Percentiles rank a stretch among this genome's conserved stretches.
Evolutionary conservation across 495 filamentous ascomycete genomes (phyloP).

Genomic region (Trichoderma reesei): DNA sequence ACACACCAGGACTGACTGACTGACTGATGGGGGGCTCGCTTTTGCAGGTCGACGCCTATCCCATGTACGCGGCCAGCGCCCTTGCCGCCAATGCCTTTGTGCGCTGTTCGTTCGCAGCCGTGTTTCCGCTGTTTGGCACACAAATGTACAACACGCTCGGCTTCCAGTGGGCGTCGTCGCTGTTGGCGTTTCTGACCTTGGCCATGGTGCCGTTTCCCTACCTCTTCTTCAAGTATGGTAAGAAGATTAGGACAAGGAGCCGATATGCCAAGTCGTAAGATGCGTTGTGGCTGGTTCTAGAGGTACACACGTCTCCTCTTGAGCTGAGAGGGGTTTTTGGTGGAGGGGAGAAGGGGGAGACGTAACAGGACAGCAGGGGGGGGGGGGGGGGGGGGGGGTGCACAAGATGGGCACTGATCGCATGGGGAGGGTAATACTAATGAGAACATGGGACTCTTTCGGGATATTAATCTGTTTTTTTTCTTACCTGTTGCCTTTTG

Average conservation of each 20-base stretch:
- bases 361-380: too few relatives aligned
- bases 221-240: slow-evolving; percentile 57
- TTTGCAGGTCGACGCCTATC: slow-evolving; percentile 71
- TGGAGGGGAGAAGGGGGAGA: neutral
- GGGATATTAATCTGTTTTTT: too few relatives aligned
- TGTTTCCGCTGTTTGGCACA: slow-evolving; percentile 39
- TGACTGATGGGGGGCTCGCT: slow-evolving; percentile 22
- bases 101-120: slow-evolving; percentile 66
- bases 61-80: slow-evolving; percentile 77
- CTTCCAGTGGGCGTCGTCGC: slow-evolving; percentile 61
- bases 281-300: too few relatives aligned
- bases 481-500: neutral
- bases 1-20: slow-evolving; percentile 13
- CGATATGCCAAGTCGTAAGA: slow-evolving; percentile 19
- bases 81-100: slow-evolving; percentile 83
- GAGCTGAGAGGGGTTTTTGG: neutral
- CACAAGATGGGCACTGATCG: neutral
- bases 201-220: slow-evolving; percentile 63
- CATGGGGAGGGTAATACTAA: neutral
- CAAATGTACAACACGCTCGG: slow-evolving; percentile 58
- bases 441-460: neutral
- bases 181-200: slow-evolving; percentile 61
- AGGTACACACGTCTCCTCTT: neutral
- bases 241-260: slow-evolving; percentile 40
- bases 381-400: neutral